These are phyloP conservation scores for Neopestalotiopsis rosae DNA, from an alignment of 2,329 filamentous ascomycete genomes.

Conservation along the genomic window DNA sequence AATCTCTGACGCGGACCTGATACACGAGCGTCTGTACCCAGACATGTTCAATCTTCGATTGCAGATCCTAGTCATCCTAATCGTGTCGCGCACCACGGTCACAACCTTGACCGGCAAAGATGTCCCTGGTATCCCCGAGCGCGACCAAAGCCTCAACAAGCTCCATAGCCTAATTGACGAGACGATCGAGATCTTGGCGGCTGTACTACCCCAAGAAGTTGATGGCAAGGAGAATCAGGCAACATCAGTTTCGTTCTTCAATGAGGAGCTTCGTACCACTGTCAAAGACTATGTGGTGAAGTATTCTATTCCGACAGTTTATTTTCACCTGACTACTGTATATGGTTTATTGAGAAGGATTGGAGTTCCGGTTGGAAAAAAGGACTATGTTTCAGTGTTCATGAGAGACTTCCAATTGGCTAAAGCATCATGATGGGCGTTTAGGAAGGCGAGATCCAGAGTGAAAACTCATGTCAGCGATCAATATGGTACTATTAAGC, in stretches of 20 bases:
- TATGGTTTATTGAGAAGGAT: neutral
- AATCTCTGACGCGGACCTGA: neutral
- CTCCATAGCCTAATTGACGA: neutral
- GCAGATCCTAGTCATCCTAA: neutral
- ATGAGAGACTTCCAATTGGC: constrained; percentile 1
- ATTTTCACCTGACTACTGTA: neutral
- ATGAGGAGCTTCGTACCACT: constrained; percentile 3
- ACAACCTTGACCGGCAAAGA: neutral
- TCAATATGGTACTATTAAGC: too few species aligned
- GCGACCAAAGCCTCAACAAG: neutral
- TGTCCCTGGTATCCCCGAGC: neutral
- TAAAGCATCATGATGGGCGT: neutral
- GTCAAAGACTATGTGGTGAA: neutral
- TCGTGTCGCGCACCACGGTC: neutral
- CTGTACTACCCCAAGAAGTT: neutral
- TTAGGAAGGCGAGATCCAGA: neutral
- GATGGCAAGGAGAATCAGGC: neutral
- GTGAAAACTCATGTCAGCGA: neutral
- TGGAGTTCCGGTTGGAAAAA: neutral
- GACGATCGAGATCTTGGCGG: neutral
- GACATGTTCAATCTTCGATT: neutral
- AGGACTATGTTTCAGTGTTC: neutral
- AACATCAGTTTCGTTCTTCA: neutral
- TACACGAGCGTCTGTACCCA: neutral
- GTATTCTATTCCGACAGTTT: neutral